Evolutionary conservation across 495 filamentous ascomycete genomes (phyloP), one percentile per base, ranked within the genome.

Genomic region (Aspergillus sparsus): DNA sequence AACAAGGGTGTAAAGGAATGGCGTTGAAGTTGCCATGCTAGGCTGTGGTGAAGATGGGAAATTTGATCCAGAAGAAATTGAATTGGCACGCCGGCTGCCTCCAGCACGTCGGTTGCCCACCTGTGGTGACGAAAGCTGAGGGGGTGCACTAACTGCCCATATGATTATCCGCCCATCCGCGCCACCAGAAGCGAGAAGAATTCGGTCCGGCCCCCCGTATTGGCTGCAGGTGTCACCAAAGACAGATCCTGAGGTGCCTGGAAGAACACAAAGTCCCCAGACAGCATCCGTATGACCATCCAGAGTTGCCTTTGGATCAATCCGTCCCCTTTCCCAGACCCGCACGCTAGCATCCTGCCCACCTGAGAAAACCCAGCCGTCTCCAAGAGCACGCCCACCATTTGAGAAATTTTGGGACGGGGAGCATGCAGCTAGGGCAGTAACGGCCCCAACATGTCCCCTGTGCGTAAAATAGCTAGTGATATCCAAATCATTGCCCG

Each of bases 331-430:
- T 76, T 98, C 93, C 94, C 94, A 98, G 2, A 98, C 91, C 31
- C 92, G 84, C 16, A 98, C 85, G 9, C 92, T 95, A 4, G 92
- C 85, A 71, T 98, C 94, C 68, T 96, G 91, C 4, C 94, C 94
- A 44, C 95, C 94, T 15, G 93, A 97, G 73, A 98, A 98, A 39
- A 98, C 89, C 94, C 95, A 98, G 6, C 95, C 95, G 63, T 97
- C 93, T 16, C 91, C 91, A 56, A 87, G 80, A 1, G 87, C 88
- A 56, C 92, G 85, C 8, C 92, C 93, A 16, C 92, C 92, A 33
- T 91, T 95, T 8, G 89, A 89, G 71, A 96, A 94, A 64, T 89
- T 90, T 44, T 91, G 87, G 6, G 87, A 84, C 4, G 91, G 84
- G 2, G 92, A 91, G 78, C 89, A 97, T 3, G 94, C 89, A 3